A percentile compares a stretch with the other conserved stretches of the same genome.
These are phyloP conservation scores for Wallemia ichthyophaga DNA, from an alignment of 1,284 basidiomycete genomes.

Conservation along the genomic window DNA sequence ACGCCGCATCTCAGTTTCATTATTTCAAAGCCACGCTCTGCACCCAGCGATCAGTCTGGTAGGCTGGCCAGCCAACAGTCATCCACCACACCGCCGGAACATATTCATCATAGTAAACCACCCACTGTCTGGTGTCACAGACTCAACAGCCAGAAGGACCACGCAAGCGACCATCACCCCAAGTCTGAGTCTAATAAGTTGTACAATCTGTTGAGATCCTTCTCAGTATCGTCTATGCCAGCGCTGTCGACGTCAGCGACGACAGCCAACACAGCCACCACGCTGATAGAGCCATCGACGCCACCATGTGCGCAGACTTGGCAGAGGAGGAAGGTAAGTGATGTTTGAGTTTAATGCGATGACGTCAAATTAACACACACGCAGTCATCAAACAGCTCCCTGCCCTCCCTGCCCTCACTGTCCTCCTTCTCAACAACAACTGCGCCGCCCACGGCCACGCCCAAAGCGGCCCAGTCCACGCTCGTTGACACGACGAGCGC, in stretches of 20 bases:
- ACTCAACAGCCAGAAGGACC: background rate
- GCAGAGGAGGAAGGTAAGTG: background rate
- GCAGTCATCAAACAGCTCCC: background rate
- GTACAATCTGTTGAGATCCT: background rate
- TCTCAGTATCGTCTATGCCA: background rate
- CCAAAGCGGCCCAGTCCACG: background rate
- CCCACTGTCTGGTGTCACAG: constrained; percentile 4
- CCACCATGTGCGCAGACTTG: background rate
- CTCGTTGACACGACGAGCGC: background rate
- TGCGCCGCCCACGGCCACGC: too few relatives aligned
- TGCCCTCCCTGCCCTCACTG: background rate
- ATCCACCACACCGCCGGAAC: background rate
- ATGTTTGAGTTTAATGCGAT: background rate
- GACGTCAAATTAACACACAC: background rate
- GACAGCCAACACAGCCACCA: too few relatives aligned
- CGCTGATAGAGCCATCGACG: too few relatives aligned
- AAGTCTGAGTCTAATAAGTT: background rate
- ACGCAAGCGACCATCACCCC: background rate
- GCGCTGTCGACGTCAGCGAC: background rate
- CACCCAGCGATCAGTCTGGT: too few relatives aligned
- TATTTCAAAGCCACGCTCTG: background rate
- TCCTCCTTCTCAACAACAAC: background rate
- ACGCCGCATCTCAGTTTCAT: background rate
- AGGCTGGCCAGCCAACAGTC: too few relatives aligned
- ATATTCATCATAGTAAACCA: constrained; percentile 7